Evolutionary conservation across 2,329 filamentous ascomycete species (phyloP).

Genomic region (Ascosphaera aggregata): DNA sequence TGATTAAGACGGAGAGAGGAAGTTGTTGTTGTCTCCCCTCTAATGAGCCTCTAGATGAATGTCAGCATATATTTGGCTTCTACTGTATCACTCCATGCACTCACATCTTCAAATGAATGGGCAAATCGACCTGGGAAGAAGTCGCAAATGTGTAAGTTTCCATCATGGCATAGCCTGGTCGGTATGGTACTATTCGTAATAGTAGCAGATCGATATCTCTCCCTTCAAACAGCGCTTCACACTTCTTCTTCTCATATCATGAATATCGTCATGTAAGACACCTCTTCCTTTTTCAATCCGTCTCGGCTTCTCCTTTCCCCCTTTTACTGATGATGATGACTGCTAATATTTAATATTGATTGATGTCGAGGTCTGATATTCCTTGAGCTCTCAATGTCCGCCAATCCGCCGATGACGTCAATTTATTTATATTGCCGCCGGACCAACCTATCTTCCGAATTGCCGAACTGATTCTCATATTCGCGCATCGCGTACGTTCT

Average conservation of each 20-base stretch:
- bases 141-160: slow-evolving; percentile 91
- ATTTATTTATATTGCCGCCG: neutral
- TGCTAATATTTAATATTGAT: too few species aligned
- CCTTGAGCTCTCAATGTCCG: neutral
- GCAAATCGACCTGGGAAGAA: slow-evolving; percentile 60
- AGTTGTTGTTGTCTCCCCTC: slow-evolving; percentile 58
- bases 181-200: too few species aligned
- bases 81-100: slow-evolving; percentile 9
- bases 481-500: too few species aligned
- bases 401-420: neutral
- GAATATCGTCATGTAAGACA: neutral
- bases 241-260: slow-evolving; percentile 8
- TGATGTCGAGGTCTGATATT: neutral
- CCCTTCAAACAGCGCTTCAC: slow-evolving; percentile 6
- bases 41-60: slow-evolving; percentile 37
- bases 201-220: too few species aligned
- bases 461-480: too few species aligned
- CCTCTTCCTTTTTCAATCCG: too few species aligned
- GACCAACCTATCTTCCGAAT: too few species aligned
- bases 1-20: slow-evolving; percentile 54
- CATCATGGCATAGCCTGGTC: too few species aligned
- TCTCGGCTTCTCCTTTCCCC: too few species aligned
- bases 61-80: neutral
- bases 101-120: slow-evolving; percentile 40
- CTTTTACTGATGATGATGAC: too few species aligned